These are phyloP conservation scores for Persicaria maculosa DNA, from an alignment of 148 eudicot species.

Conservation along the genomic window DNA sequence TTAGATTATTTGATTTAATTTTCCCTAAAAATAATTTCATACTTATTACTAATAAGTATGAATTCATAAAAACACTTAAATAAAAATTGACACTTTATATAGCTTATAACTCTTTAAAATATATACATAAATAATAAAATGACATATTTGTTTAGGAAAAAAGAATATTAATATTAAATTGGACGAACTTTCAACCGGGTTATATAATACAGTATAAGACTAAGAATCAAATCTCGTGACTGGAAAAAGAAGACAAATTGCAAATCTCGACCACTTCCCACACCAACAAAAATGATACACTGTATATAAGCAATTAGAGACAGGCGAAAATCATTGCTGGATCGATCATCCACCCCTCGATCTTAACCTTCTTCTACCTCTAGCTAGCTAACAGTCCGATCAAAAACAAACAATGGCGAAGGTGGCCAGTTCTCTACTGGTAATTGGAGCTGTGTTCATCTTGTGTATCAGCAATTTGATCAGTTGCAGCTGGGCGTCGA, in stretches of 20 bases:
- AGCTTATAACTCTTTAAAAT: no score
- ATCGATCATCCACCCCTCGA: background rate
- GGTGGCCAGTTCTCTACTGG: background rate
- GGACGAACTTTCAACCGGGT: no score
- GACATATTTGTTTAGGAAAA: no score
- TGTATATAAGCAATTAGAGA: background rate
- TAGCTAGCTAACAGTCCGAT: background rate
- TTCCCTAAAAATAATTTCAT: no score
- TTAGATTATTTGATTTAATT: no score
- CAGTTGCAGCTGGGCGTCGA: background rate
- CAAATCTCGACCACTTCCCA: background rate
- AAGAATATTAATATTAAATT: no score
- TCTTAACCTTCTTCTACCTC: background rate
- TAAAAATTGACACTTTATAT: no score
- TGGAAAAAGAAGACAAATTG: background rate
- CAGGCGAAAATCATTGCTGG: background rate
- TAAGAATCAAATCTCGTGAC: no score
- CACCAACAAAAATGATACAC: background rate
- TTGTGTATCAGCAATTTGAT: background rate
- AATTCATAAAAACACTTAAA: no score
- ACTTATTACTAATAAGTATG: no score
- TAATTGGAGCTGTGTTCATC: background rate
- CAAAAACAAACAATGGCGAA: conserved; percentile 1
- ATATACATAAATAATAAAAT: no score
- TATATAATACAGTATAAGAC: no score